A percentile compares a stretch with the other conserved stretches of the same genome.
Evolutionary conservation across 2,329 filamentous ascomycete genomes (phyloP).

Genomic region (Pseudogymnoascus sp.): DNA sequence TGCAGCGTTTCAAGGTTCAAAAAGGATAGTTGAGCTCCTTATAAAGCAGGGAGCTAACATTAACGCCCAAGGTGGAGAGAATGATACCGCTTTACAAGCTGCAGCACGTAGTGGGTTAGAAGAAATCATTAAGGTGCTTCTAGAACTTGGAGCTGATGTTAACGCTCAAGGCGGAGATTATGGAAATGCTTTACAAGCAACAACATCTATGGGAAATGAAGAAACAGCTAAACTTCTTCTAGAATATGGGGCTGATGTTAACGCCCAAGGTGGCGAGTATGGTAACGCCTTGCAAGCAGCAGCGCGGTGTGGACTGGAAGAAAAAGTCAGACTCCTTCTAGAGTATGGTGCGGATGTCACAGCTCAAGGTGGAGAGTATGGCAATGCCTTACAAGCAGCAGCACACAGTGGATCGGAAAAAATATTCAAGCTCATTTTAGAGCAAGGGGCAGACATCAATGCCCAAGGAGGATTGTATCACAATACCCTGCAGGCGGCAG

Average conservation of each 20-base stretch:
- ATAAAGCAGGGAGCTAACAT: conserved; percentile 8
- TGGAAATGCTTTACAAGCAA: conserved; percentile 12
- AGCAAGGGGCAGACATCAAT: conserved; percentile 9
- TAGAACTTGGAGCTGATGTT: conserved; percentile 7
- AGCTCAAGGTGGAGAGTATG: not conserved
- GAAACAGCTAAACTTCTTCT: conserved; percentile 6
- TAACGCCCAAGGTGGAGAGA: not conserved
- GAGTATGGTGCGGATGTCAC: conserved; percentile 9
- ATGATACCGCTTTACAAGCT: not conserved
- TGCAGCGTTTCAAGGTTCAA: not conserved
- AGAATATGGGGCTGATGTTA: conserved; percentile 12
- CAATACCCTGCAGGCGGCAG: not conserved
- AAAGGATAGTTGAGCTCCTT: not conserved
- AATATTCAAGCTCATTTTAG: conserved; percentile 6
- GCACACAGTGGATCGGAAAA: not conserved
- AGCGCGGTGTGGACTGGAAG: no score
- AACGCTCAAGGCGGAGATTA: conserved; percentile 1
- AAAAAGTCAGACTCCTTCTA: conserved; percentile 7
- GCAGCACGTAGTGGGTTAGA: not conserved
- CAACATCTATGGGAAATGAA: not conserved
- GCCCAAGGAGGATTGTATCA: not conserved
- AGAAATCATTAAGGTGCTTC: not conserved
- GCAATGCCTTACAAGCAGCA: not conserved
- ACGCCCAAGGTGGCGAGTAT: not conserved
- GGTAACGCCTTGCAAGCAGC: not conserved